Base-by-base conservation (phyloP, 164 flowering plant species). In the Piper betle region DNA sequence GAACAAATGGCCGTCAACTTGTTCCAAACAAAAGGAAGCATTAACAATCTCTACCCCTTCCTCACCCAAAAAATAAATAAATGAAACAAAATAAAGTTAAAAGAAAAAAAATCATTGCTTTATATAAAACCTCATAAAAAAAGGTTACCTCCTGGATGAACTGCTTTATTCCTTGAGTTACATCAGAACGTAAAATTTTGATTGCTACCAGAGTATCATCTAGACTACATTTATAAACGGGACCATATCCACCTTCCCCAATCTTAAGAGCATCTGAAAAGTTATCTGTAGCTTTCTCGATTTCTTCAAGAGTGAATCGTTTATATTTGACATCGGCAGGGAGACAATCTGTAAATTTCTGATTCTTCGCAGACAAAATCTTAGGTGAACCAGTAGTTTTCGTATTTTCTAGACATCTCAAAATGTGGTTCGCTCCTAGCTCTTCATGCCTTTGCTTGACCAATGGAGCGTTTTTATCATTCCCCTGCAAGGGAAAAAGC, bases 211-310 rank as follows among this genome's bases (percentile, higher is more conserved):
- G 64, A 1, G 80, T 82, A 63, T 81, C 72, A 66, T 81, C 82
- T 42, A 88, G 81, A n/a, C 33, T 39, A 39, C 59, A 84, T 72
- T 65, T 77, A 55, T 64, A 88, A 37, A 88, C 96, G 39, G 96
- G 92, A 37, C 96, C 92, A 73, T 88, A 88, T 25, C 89, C 96
- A 37, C 96, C 96, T 76, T 85, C 96, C 38, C 96, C 96, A 52
- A 85, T 77, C 73, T 82, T 81, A 18, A 54, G 48, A 4, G 72
- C 64, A 18, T 7, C 59, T 3, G 82, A 64, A 70, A 88, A 88
- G 55, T 74, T 53, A 59, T 82, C 62, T 0, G 90, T 88, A 46
- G 88, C 88, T 37, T 15, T 65, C 68, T 81, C 82, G 54, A 88
- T 80, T 46, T 84, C 90, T n/a, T 81, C 73, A 17, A 85, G 71